Evolutionary conservation across 345 rosid species (phyloP).

Genomic region (Physaria fendleri): DNA sequence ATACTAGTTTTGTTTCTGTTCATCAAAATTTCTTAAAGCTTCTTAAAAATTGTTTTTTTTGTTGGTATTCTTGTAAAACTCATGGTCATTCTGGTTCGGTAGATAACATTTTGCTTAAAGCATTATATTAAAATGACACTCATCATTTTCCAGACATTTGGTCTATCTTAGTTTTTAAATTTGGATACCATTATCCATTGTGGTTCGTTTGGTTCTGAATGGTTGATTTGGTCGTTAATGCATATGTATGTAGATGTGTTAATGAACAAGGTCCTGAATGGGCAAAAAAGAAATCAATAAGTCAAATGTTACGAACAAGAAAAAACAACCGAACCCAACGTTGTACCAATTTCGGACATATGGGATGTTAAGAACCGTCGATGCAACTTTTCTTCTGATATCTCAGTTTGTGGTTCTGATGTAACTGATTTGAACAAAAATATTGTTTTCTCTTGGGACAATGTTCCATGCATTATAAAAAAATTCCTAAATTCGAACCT

Average conservation of each 20-base stretch:
- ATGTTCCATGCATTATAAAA: conserved; percentile 3
- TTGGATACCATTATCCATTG: no score
- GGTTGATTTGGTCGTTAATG: no score
- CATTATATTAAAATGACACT: conserved; percentile 11
- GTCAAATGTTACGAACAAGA: neutral
- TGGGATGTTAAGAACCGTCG: conserved; percentile 34
- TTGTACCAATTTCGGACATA: conserved; percentile 20
- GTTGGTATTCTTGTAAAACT: no score
- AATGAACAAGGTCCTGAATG: neutral
- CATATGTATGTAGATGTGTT: neutral
- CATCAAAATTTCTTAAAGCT: neutral
- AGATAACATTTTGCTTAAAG: neutral
- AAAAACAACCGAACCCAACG: conserved; percentile 17
- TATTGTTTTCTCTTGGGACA: neutral
- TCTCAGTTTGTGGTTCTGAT: conserved; percentile 14
- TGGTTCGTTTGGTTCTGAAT: no score
- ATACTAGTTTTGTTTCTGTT: no score
- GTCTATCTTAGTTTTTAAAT: no score
- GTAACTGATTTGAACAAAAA: neutral
- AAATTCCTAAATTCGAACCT: neutral
- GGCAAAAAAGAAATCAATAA: neutral
- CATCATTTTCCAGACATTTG: no score
- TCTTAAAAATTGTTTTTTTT: neutral
- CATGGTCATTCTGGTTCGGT: neutral
- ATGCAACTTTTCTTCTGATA: conserved; percentile 17